These are phyloP conservation scores for Phenoliferia sp. DNA, from an alignment of 1,284 basidiomycete genomes.

Conservation along the genomic window DNA sequence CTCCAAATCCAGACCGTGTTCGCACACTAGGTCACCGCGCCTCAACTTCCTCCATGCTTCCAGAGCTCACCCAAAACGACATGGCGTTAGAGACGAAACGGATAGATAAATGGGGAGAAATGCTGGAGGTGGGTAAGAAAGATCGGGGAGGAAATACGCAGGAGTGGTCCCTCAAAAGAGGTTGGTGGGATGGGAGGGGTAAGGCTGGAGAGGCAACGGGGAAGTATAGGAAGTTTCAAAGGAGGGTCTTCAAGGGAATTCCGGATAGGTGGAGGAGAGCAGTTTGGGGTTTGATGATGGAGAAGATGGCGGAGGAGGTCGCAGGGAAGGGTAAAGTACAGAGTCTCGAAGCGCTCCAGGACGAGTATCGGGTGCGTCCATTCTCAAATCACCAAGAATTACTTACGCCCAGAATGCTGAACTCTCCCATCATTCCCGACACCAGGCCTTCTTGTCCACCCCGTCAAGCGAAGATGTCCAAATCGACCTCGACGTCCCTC, in stretches of 20 bases:
- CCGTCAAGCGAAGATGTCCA: conserved; percentile 89
- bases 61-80: conserved; percentile 12
- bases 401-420: too few relatives aligned
- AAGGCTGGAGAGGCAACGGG: conserved; percentile 25
- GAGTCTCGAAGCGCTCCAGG: not conserved
- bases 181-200: conserved; percentile 57
- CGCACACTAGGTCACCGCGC: conserved; percentile 8
- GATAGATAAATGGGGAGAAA: conserved; percentile 80
- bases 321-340: not conserved
- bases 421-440: conserved; percentile 3
- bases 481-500: conserved; percentile 95
- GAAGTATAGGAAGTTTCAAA: conserved; percentile 46
- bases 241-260: conserved; percentile 87
- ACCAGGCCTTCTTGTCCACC: conserved; percentile 58
- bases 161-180: conserved; percentile 61
- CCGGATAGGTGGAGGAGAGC: conserved; percentile 93
- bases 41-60: conserved; percentile 20
- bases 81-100: conserved; percentile 60
- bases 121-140: conserved; percentile 52
- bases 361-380: conserved; percentile 30
- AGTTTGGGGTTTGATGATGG: conserved; percentile 60
- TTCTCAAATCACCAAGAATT: not conserved
- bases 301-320: conserved; percentile 24
- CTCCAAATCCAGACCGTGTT: not conserved
- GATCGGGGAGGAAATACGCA: conserved; percentile 73